Conservation (phyloP, 345 rosid genomes). For the Sisymbrium altissimum region DNA sequence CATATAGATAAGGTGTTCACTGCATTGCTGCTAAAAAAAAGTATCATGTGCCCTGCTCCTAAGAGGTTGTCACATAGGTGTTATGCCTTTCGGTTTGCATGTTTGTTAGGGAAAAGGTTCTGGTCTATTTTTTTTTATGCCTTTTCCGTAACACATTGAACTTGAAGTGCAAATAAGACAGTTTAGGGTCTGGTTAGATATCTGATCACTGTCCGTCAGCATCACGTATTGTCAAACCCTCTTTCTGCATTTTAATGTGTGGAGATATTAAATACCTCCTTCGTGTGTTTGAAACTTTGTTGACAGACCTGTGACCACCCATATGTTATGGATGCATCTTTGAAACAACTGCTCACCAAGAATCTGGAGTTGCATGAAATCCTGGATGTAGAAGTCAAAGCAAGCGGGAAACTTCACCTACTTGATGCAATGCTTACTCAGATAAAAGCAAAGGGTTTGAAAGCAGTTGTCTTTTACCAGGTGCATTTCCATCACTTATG, state of each 20-base stretch:
- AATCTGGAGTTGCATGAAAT: conserved; percentile 36
- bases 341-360: conserved; percentile 39
- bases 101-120: background rate
- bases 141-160: background rate
- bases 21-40: conserved; percentile 3
- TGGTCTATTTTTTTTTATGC: conserved; percentile 7
- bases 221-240: background rate
- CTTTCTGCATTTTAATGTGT: conserved; percentile 15
- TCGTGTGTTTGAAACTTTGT: conserved; percentile 18
- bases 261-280: conserved; percentile 13
- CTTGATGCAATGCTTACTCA: conserved; percentile 71
- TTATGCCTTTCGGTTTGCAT: background rate
- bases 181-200: conserved; percentile 15
- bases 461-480: conserved; percentile 84
- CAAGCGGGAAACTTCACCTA: conserved; percentile 82
- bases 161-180: conserved; percentile 21
- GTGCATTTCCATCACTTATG: conserved; percentile 38
- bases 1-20: conserved; percentile 1
- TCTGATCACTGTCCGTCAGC: conserved; percentile 8
- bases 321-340: conserved; percentile 50
- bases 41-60: conserved; percentile 6
- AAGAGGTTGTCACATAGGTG: conserved; percentile 9
- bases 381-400: conserved; percentile 77
- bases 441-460: conserved; percentile 47
- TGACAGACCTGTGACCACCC: conserved; percentile 96